These are phyloP conservation scores for Toxoplasma gondii DNA, from an alignment of 169 alveolate species.

Conservation along the genomic window DNA sequence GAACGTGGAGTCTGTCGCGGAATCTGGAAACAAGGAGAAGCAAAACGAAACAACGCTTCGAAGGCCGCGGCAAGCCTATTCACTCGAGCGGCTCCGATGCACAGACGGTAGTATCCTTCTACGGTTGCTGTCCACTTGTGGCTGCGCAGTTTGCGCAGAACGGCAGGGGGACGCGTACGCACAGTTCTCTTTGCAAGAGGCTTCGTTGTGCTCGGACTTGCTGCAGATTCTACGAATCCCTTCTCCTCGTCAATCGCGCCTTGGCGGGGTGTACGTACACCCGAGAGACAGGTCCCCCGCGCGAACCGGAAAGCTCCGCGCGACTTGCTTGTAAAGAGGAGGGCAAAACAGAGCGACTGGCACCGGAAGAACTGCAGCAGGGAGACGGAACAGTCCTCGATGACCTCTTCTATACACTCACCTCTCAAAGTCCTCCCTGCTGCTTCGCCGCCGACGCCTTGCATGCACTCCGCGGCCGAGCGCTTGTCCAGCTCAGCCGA, in stretches of 20 bases:
- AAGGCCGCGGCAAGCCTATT: too few species aligned
- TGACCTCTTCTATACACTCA: not conserved
- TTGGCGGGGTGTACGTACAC: conserved; percentile 25
- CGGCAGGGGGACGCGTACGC: too few species aligned
- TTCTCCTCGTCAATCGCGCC: not conserved
- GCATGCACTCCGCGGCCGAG: conserved; percentile 1
- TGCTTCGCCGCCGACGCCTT: not conserved
- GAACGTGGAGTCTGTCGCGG: not conserved
- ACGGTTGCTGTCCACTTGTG: too few species aligned
- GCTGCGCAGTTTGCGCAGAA: too few species aligned
- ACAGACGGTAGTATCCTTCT: too few species aligned
- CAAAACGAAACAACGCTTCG: not conserved
- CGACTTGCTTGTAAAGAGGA: not conserved
- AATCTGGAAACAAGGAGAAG: not conserved
- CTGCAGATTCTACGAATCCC: not conserved
- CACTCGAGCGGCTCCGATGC: too few species aligned
- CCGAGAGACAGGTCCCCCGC: not conserved
- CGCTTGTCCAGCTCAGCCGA: not conserved
- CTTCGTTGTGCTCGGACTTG: too few species aligned
- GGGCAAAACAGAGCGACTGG: not conserved
- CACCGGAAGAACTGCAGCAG: not conserved
- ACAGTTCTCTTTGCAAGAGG: too few species aligned
- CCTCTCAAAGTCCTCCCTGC: not conserved
- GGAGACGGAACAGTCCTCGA: not conserved
- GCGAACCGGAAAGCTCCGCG: not conserved